Percentiles rank a stretch among this genome's conserved stretches.
phyloP scores from a whole-genome alignment of 805 yeast genomes.

The Myxozyma sirexii region DNA sequence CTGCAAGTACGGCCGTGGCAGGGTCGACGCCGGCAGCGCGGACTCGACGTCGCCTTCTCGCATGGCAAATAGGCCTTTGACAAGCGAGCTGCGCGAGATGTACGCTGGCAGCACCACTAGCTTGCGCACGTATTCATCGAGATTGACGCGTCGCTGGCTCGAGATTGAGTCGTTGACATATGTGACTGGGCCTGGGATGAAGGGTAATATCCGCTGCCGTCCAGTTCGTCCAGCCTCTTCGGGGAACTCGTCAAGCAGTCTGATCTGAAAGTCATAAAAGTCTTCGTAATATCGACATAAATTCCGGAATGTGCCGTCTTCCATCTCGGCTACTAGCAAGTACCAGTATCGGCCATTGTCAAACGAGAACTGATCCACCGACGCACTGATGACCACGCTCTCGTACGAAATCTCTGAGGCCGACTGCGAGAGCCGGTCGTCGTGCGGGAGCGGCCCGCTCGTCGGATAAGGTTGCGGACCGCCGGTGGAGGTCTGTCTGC shows the following conservation, averaged over 20 bases:
- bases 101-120: conserved; percentile 73
- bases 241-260: conserved; percentile 79
- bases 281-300: conserved; percentile 92
- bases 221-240: conserved; percentile 89
- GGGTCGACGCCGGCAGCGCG: conserved; percentile 38
- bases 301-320: conserved; percentile 68
- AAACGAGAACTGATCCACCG: conserved; percentile 76
- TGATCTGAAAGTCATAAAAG: conserved; percentile 90
- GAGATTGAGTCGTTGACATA: conserved; percentile 80
- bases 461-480: background rate
- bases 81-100: conserved; percentile 49
- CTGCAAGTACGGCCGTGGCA: conserved; percentile 5
- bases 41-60: conserved; percentile 64
- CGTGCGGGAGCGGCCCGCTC: no score
- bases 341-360: conserved; percentile 91
- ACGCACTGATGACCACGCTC: conserved; percentile 57
- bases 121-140: conserved; percentile 59
- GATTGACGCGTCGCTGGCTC: conserved; percentile 55
- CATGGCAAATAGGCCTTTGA: conserved; percentile 69
- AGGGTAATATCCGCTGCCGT: conserved; percentile 79
- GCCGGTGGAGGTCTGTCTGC: background rate
- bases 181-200: conserved; percentile 93
- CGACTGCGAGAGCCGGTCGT: conserved; percentile 14
- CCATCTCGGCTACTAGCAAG: conserved; percentile 64
- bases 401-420: conserved; percentile 17